These are phyloP conservation scores for Backusella psychrophila DNA, from an alignment of 192 early-diverging fungal species.

Conservation along the genomic window DNA sequence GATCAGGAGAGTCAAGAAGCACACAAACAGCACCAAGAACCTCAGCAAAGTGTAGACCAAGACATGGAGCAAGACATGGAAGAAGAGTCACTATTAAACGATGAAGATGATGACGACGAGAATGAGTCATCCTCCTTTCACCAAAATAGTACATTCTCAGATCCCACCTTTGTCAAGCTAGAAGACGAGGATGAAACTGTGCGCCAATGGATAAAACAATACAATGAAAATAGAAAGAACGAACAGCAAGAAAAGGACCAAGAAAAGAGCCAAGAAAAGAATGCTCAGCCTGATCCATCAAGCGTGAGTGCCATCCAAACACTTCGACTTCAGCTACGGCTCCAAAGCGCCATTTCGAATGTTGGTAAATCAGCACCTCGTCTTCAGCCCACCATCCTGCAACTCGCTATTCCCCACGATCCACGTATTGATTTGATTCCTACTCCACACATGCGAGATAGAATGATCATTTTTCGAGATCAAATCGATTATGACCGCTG, in stretches of 20 bases:
- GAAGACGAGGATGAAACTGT: constrained; percentile 4
- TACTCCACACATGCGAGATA: constrained; percentile 37
- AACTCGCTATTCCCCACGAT: constrained; percentile 39
- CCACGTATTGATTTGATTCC: constrained; percentile 40
- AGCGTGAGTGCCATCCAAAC: constrained; percentile 29
- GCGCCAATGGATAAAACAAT: not conserved
- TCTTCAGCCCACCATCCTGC: constrained; percentile 32
- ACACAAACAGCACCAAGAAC: too few relatives aligned
- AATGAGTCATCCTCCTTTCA: not conserved
- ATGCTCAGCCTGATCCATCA: not conserved
- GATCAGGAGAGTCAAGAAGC: not conserved
- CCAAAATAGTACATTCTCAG: not conserved
- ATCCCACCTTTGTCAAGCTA: not conserved
- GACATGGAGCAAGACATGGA: not conserved
- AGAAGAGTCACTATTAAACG: not conserved
- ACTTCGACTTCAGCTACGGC: constrained; percentile 31
- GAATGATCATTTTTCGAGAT: constrained; percentile 41
- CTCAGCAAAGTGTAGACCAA: not conserved
- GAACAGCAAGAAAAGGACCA: not conserved
- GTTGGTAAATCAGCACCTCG: constrained; percentile 18
- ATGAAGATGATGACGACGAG: not conserved
- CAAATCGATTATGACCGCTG: constrained; percentile 34
- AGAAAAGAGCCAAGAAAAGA: not conserved
- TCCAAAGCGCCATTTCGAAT: constrained; percentile 21
- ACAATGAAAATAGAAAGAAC: not conserved